Conservation (phyloP, 1,139 yeast genomes). For the Yamadazyma songkhlaensis region DNA sequence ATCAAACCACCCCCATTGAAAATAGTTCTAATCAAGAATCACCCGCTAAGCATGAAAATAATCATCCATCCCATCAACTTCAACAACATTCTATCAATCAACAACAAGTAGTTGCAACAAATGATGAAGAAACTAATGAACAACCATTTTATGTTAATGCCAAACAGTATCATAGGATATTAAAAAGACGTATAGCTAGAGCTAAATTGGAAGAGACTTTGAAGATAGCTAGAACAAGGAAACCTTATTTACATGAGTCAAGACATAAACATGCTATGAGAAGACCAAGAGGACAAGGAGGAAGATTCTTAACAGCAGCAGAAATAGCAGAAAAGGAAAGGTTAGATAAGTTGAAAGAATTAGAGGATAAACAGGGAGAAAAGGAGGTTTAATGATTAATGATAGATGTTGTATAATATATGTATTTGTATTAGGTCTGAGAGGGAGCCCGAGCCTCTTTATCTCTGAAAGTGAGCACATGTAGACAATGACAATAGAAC, state of each 20-base stretch:
- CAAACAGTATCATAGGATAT: constrained; percentile 91
- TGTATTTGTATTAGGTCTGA: constrained; percentile 13
- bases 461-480: not conserved
- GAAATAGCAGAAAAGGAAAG: constrained; percentile 87
- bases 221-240: constrained; percentile 84
- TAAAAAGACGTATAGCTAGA: constrained; percentile 89
- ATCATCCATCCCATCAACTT: constrained; percentile 4
- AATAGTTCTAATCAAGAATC: not conserved
- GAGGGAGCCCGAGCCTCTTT: not conserved
- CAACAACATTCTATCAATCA: constrained; percentile 3
- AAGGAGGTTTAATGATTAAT: constrained; percentile 8
- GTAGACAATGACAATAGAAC: not conserved
- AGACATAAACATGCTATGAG: constrained; percentile 99
- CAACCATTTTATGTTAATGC: constrained; percentile 98
- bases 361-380: constrained; percentile 21
- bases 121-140: constrained; percentile 36
- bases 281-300: constrained; percentile 98
- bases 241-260: constrained; percentile 94
- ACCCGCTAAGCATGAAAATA: not conserved
- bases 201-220: constrained; percentile 89
- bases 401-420: constrained; percentile 9
- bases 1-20: not conserved
- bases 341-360: constrained; percentile 46
- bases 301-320: constrained; percentile 92
- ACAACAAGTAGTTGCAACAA: constrained; percentile 9